Evolutionary conservation across 108 stramenopile species (phyloP), one percentile per base, ranked within the genome.

Genomic region (Fragilaria crotonensis): DNA sequence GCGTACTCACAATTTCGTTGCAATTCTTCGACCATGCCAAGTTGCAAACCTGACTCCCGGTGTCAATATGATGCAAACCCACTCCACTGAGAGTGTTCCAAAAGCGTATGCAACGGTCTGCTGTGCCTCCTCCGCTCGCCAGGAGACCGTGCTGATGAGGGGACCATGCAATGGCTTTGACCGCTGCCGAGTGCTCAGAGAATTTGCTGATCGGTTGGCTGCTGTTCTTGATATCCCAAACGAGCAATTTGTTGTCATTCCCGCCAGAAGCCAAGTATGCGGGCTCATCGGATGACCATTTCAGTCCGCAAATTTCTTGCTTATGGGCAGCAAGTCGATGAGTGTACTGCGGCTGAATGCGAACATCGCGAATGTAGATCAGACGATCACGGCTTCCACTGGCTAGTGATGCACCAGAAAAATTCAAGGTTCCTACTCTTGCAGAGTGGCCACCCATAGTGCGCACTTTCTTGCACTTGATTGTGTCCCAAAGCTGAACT

Each of bases 121-220:
- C 97, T 7, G 99, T 98, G 0, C 99, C 99, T 14, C 97, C 99
- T 1, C 99, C 99, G 52, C 93, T 91, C 18, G 97, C 97, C 54
- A 99, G 68, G 21, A 97, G 75, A 23, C 97, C 97, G 57, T 90
- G 86, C 68, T 98, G 96, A 69, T 98, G 97, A 23, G 99, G 99
- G 49, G 80, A 85, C 97, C 97, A 99, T 5, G 97, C 92, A 69
- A 99, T 95, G 19, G 99, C 99, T 80, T 99, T 99, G 64, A 99
- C 97, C 5, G 99, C 99, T 2, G 97, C 99, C 1, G 88, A 90
- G 80, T 99, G 99, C 23, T 93, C 97, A 18, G 76, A 70, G 54
- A 93, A 95, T 11, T 71, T 64, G 49, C 85, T 83, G 17, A 79
- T 48, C 3, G 86, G 84, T 31, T 68, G 54, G 30, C 33, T 25